Base-by-base conservation (phyloP, 768 basidiomycete species). In the Tulasnella sp. region DNA sequence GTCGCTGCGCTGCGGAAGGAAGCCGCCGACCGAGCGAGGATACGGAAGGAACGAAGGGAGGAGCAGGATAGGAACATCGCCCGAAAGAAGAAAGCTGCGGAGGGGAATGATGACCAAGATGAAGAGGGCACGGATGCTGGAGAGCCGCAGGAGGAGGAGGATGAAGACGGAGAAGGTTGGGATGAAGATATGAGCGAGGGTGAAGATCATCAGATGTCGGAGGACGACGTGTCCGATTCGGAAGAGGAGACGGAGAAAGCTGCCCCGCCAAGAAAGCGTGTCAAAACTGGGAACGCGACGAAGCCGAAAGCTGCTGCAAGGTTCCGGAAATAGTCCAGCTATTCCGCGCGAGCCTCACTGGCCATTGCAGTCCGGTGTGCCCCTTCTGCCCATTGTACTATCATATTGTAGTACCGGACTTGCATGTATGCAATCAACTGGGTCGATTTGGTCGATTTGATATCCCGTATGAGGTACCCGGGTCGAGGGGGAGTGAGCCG, bases 61-160 rank as follows among this genome's bases (percentile, higher is more conserved):
- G 93, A 97, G 78, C 97, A 98, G 78, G 95, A 94, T 78, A 85
- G 86, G 69, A 99, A 98, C 80, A 92, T 98, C 5, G 84, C 86
- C 64, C 85, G 89, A 64, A 99, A 98, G 82, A 90, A 90, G 79
- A 85, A 83, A 74, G 73, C 62, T 74, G 78, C 76, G 72, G 77
- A 77, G 75, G 76, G 40, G 67, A 37, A 22, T 34, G 35, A 79
- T 75, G 80, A 75, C 32, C 74, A 67, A 37, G 77, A 68, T 71
- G 75, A 73, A 74, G 76, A 76, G 71, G 81, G 75, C 69, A 78
- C 74, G 75, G 79, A 75, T n/a, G 79, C 76, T 17, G 79, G 79
- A 22, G 80, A 77, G 9, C 77, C 76, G 26, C 79, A 78, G 66
- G 80, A 80, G 34, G 78, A 76, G 2, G 79, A 80, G 19, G 80